Evolutionary conservation across 805 yeast genomes (phyloP).

Genomic region (Ogataea trehalophila): DNA sequence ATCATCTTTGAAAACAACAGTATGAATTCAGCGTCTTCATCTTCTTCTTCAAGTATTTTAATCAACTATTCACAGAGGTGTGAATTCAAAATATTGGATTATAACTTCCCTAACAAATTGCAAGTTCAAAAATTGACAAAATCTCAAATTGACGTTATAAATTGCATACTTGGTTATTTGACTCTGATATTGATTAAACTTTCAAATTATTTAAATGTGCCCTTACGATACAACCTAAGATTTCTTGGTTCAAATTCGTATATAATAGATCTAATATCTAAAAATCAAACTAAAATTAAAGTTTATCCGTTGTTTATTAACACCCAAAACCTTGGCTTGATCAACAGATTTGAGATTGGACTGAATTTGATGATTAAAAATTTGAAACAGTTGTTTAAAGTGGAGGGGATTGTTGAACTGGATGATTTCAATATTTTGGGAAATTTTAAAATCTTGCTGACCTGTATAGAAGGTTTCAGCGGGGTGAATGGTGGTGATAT

Average conservation of each 20-base stretch:
- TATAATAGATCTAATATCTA: conserved; percentile 43
- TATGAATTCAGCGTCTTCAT: neutral
- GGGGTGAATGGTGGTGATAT: conserved; percentile 8
- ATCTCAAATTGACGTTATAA: conserved; percentile 35
- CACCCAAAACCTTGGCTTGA: conserved; percentile 32
- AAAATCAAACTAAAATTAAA: conserved; percentile 30
- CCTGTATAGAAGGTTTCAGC: conserved; percentile 22
- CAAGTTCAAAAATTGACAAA: conserved; percentile 20
- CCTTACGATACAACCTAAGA: conserved; percentile 46
- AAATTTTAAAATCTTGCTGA: conserved; percentile 30
- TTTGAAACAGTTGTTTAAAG: conserved; percentile 39
- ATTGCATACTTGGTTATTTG: conserved; percentile 45
- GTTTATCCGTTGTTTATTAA: conserved; percentile 46
- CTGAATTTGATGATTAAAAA: conserved; percentile 41
- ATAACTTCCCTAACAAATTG: conserved; percentile 24
- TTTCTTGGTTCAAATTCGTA: conserved; percentile 45
- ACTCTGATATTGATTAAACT: conserved; percentile 38
- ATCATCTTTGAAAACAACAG: neutral
- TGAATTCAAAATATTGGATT: conserved; percentile 29
- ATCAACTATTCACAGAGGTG: conserved; percentile 8
- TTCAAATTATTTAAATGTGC: conserved; percentile 37
- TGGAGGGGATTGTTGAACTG: conserved; percentile 24
- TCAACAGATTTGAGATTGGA: conserved; percentile 46
- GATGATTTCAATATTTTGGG: conserved; percentile 30
- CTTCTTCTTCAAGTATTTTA: conserved; percentile 8